Evolutionary conservation across 371 early-diverging fungal genomes (phyloP).

Genomic region (Actinomortierella ambigua): DNA sequence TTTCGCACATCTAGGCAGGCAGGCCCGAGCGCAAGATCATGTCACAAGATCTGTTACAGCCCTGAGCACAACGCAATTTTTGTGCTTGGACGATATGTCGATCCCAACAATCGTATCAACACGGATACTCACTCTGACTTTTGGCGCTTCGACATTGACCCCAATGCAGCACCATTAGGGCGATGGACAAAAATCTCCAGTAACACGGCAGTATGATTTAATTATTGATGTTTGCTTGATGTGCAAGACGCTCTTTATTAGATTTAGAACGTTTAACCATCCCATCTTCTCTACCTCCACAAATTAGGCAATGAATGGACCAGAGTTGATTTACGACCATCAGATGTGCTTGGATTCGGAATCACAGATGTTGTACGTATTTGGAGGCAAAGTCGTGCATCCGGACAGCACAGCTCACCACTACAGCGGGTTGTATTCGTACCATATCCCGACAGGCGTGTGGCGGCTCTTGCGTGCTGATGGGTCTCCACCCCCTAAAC

Average conservation of each 20-base stretch:
- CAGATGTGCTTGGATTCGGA: slow-evolving; percentile 91
- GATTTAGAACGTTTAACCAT: neutral
- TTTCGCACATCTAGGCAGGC: slow-evolving; percentile 58
- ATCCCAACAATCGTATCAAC: slow-evolving; percentile 66
- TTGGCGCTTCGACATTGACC: slow-evolving; percentile 80
- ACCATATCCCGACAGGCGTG: slow-evolving; percentile 55
- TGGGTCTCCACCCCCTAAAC: slow-evolving; percentile 31
- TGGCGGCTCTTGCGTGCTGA: slow-evolving; percentile 41
- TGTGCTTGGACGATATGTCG: slow-evolving; percentile 88
- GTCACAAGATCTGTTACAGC: slow-evolving; percentile 93
- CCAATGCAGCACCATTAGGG: slow-evolving; percentile 38
- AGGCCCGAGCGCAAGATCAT: slow-evolving; percentile 91
- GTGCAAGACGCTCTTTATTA: neutral
- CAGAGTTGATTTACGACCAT: slow-evolving; percentile 90
- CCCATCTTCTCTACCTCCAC: neutral
- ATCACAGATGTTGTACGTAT: slow-evolving; percentile 77
- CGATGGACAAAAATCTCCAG: slow-evolving; percentile 78
- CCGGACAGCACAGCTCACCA: slow-evolving; percentile 61
- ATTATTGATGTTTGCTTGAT: too few species aligned
- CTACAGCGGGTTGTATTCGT: slow-evolving; percentile 89
- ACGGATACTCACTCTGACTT: slow-evolving; percentile 80
- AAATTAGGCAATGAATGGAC: slow-evolving; percentile 75
- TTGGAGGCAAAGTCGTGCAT: slow-evolving; percentile 85
- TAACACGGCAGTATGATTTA: slow-evolving; percentile 69
- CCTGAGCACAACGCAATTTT: slow-evolving; percentile 74